Evolutionary conservation across 495 filamentous ascomycete species (phyloP), one percentile per base, ranked within the genome.

Genomic region (Cercophora samala): DNA sequence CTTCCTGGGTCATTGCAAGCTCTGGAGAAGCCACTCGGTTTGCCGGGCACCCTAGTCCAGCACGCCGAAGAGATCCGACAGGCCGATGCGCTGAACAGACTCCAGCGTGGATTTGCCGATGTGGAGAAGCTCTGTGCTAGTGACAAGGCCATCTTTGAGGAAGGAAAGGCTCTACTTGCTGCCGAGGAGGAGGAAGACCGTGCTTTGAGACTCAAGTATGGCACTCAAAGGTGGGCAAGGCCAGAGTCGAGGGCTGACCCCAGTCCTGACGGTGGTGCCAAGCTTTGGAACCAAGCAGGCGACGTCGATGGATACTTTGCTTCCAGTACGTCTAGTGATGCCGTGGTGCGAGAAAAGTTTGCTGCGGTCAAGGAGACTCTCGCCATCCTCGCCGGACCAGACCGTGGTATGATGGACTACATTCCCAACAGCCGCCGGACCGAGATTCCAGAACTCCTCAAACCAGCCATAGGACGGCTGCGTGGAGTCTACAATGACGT

Each of bases 11-110:
- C 93, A 1, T 78, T 99, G 3, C 96, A 98, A 74, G 95, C 96
- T 0, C 82, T 99, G 0, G 95, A 99, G 70, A 99, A 97, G 72
- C 94, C 95, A 0, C 84, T 99, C 0, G 95, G 95, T 0, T 78
- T 99, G n/a, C 95, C 95, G 1, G 90, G 91, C 6, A 89, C 85
- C 0, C 77, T 99, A 3, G 84, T 91, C 9, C 89, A 93, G 13
- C 95, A 97, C 72, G 95, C 95, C 9, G 96, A 99, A 70, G 95
- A 98, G 72, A 89, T 99, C 61, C 85, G 91, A n/a, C 94, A 98
- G 74, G 91, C 93, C 70, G 92, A 96, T 73, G 94, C 94, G 0
- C 76, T 94, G 21, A 85, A 89, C 67, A 83, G 88, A 19, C 76
- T 99, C 3, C 84, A 89, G 58, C 85, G 87, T 25, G 90, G 91